Base-by-base conservation (phyloP, 306 rosid species). In the Cotoneaster glaucophyllus region DNA sequence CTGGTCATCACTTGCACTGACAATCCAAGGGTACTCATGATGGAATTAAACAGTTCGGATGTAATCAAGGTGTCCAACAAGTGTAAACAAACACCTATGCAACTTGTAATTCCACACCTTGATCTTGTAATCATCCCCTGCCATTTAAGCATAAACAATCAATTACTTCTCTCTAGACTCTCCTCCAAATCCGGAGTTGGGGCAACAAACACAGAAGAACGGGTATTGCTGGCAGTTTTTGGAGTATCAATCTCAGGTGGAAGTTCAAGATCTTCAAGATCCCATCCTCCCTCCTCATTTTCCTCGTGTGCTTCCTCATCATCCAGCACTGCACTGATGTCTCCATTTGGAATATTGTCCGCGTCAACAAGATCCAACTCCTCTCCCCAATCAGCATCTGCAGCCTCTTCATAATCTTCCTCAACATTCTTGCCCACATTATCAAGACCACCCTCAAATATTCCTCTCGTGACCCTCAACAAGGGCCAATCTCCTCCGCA, bases 81-180 rank as follows among this genome's bases (percentile, higher is more conserved):
- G 93, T 50, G 97, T 90, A 83, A 93, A 93, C 78, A 93, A 81
- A 84, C 97, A 93, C 84, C 97, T 83, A 76, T 93, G 97, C 92
- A 93, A 62, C 92, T 93, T 93, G 88, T 93, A 93, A 86, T 93
- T 93, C 97, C 97, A 93, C 62, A 93, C 97, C 76, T 93, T 93
- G 78, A 93, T 93, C 90, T 93, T 93, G 90, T 93, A 93, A 82
- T 93, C 97, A 87, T 93, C 97, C 88, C 97, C 97, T 93, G 91
- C 45, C 76, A 78, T 74, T 13, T 24, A 19, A 76, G 17, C 31
- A 69, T 25, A 31, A 74, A 50, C 73, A 11, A 69, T 57, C n/a
- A 64, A 45, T 65, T 4, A 69, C 69, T 31, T 64, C 50, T 63
- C 58, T n/a, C 73, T 6, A 64, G 62, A 37, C 44, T 77, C 73